Base-by-base conservation (phyloP, 345 rosid genomes). In the Pelargonium nanum region DNA sequence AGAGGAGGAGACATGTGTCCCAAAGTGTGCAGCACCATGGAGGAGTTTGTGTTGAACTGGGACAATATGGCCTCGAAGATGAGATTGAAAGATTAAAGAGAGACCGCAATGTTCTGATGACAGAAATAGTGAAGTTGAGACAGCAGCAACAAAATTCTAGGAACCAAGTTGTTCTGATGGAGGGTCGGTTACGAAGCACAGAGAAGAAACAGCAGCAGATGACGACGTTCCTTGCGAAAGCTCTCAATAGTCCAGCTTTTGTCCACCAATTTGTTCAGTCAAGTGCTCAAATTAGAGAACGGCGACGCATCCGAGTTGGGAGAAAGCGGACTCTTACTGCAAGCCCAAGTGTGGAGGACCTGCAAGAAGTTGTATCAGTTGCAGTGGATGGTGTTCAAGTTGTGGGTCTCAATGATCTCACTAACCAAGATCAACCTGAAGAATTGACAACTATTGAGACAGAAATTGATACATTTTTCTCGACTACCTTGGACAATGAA, bases 191-290 rank as follows among this genome's bases (percentile, higher is more conserved):
- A 21, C 67, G 24, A 4, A 24, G 61, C 56, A 79, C 89, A 9
- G 95, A 85, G 77, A 81, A 61, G 77, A 85, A 78, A 63, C 97
- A 89, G 64, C 84, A 84, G 24, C 94, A 87, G 26, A 84, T 82
- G 71, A 73, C 81, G 89, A 59, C 80, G 15, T 92, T 92, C 69
- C 85, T 92, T 2, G 89, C 95, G 0, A 89, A 80, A 69, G 82
- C 86, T 1, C 71, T 89, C 26, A 72, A 69, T 53, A 85, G 75
- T 24, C 89, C 95, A 0, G 63, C 72, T 28, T 78, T 85, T 60
- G 28, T 87, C 48, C 80, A 65, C 59, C 84, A 85, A 51, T 60
- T 86, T 24, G 57, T 80, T 4, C 81, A 67, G 53, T 80, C 68
- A 24, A 58, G 28, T 58, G 71, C 70, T 32, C 70, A 68, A 21